Base-by-base conservation (phyloP, 805 yeast species). In the Candida nanaspora region DNA sequence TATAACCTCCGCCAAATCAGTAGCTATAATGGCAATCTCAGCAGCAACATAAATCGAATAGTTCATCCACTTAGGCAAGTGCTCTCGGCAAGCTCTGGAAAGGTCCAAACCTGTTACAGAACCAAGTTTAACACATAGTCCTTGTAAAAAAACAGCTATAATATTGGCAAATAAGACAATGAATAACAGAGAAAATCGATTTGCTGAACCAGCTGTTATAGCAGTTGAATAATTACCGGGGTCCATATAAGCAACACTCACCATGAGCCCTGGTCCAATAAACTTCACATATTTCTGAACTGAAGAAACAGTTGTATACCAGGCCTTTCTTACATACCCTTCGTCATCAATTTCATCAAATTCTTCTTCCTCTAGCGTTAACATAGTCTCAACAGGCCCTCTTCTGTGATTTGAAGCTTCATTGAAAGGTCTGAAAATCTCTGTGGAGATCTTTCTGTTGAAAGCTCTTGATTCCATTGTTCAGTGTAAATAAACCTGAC, bases 171-270 rank as follows among this genome's bases (percentile, higher is more conserved):
- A 40, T 3, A 71, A 52, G 34, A 69, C 68, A 40, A 71, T 56
- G 43, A 68, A 70, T 20, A 71, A 55, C 32, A 71, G 56, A 10
- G 74, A 61, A 48, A 55, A 71, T 44, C 55, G 49, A 46, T 70
- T 69, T 22, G 63, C 49, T 1, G 77, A 69, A 43, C 77, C 77
- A 4, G 74, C 76, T 10, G 68, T 57, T 33, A 68, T 56, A 42
- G 70, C 72, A 2, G 76, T 70, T 22, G 76, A 69, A 46, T 71
- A 69, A 47, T 71, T 71, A 51, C 77, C 77, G 11, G 77, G 77
- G 47, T 71, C 77, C 70, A 71, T 70, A 47, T 71, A 71, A 2
- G 76, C 74, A 30, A 70, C 76, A 20, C 69, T 56, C 10, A 70
- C 65, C 65, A 71, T 65, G 6, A 71, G 43, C 0, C 76, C 76